Evolutionary conservation across 2,329 filamentous ascomycete genomes (phyloP), one percentile per base, ranked within the genome.

Genomic region (Penicillium sp.): DNA sequence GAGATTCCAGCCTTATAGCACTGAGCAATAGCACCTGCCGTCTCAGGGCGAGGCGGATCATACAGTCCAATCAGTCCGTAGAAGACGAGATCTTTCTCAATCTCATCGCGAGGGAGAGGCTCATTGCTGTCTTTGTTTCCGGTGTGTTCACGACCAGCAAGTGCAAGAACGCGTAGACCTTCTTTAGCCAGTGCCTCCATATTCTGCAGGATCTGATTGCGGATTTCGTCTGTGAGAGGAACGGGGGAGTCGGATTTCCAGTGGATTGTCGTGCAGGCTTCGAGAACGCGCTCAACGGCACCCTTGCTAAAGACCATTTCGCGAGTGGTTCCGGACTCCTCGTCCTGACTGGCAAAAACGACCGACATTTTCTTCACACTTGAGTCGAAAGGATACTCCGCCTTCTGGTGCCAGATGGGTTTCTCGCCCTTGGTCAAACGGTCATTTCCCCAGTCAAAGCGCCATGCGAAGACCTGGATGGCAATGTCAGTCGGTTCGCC

Each of bases 31-130:
- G 89, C 87, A 1, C 80, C 82, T 19, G 87, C 89, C 0, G 91
- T 92, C 75, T 95, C 91, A 2, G 86, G 84, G 1, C 91, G 89
- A 51, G 91, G 91, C 3, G 91, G 91, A 63, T 96, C 91, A 68
- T 94, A 93, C 59, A 96, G 88, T 52, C 91, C 91, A 45, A 89
- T 87, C 9, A 96, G 81, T n/a, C 92, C 92, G 13, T 90, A 83
- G 57, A 95, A 89, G 3, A 81, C 82, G 28, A 96, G 83, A 26
- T 84, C 79, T 31, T 78, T 77, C 68, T 95, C 91, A 13, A 93
- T 81, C 4, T 80, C 74, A 5, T 78, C 75, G 5, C 91, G 88
- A 16, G 65, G 58, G 19, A 67, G 64, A 6, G 64, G 58, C 11
- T 66, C 64, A 3, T 45, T 36, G 7, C 62, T 63, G 14, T 54